Evolutionary conservation across 352 stramenopile genomes (phyloP), one percentile per base, ranked within the genome.

Genomic region (Thalassiosira livingstoniorum): DNA sequence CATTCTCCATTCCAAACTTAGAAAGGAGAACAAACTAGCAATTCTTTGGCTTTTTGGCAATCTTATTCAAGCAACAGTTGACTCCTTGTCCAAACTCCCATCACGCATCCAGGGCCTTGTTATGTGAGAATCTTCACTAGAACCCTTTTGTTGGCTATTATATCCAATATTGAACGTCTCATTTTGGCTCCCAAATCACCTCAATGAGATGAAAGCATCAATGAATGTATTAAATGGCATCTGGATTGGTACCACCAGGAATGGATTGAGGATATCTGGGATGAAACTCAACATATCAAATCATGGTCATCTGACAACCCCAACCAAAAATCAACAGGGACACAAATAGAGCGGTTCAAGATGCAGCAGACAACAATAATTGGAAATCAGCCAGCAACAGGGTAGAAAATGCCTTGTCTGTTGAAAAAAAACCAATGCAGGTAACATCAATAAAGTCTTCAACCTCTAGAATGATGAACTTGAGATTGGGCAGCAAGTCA

Each of bases 301-400:
- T 18, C 7, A 18, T 47, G 39, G 39, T 47, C 39, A 15, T 47
- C 39, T 18, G 15, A 7, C 39, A 18, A 7, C 15, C 7, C 39
- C 39, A 15, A 7, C 39, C 39, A 7, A 18, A 7, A 7, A 47
- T 15, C 15, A 15, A 47, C 39, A 7, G 39, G 15, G 7, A 47
- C 39, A 47, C 39, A n/a, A 63, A 63, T 21, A 3, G 54, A 18
- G 54, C 25, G 2, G 54, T 18, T 4, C 54, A 63, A 31, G n/a
- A 63, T 35, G 54, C 54, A 63, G 27, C 54, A 2, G 54, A 63
- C 54, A 63, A 34, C 37, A 29, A 63, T 29, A 63, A 63, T 29
- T 63, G 32, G 23, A 5, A 29, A n/a, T 21, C 54, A n/a, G 54
- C 54, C 54, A n/a, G 37, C 21, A 29, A n/a, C 2, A 32, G 54